Evolutionary conservation across 2,329 filamentous ascomycete species (phyloP), one percentile per base, ranked within the genome.

Genomic region (Didymella glomerata): DNA sequence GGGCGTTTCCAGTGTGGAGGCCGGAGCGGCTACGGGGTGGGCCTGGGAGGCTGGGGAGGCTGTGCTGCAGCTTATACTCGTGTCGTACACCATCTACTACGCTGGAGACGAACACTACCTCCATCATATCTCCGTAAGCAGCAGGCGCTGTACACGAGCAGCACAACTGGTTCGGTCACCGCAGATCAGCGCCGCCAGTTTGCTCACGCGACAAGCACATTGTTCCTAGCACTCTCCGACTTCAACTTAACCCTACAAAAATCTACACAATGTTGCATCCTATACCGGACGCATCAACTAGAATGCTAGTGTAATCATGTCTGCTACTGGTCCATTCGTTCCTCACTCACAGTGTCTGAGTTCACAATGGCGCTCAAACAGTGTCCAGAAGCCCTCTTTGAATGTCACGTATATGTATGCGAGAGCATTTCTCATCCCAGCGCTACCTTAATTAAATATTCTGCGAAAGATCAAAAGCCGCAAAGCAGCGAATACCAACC

Each of bases 1-100:
- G 30, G 57, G 61, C 59, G 48, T 42, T 47, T 24, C 34, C 24
- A 48, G 54, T 41, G 16, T 32, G 20, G 28, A 25, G 32, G 7
- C 24, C 24, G 47, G 22, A 20, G 40, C 27, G 47, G 27, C 14
- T 40, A 16, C 44, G 34, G 42, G 32, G 40, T 22, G 42, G 49
- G 22, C 30, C 51, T 40, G 28, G 2, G 50, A 45, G 42, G 42
- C 51, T 48, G 44, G 28, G 2, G 50, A 45, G 42, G 42, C 51
- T 48, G 44, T 48, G 36, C 50, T 28, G 36, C 51, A 34, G 42
- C 41, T 41, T 28, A n/a, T 38, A 47, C n/a, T 38, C 42, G 32
- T 44, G 25, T 34, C 6, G 44, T 25, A 34, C 27, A 42, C 30
- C 27, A 42, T 16, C 25, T 42, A 20, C 16, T n/a, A 16, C 18